phyloP scores from a whole-genome alignment of 1,284 basidiomycete species.

The Trichosporon faecale region DNA sequence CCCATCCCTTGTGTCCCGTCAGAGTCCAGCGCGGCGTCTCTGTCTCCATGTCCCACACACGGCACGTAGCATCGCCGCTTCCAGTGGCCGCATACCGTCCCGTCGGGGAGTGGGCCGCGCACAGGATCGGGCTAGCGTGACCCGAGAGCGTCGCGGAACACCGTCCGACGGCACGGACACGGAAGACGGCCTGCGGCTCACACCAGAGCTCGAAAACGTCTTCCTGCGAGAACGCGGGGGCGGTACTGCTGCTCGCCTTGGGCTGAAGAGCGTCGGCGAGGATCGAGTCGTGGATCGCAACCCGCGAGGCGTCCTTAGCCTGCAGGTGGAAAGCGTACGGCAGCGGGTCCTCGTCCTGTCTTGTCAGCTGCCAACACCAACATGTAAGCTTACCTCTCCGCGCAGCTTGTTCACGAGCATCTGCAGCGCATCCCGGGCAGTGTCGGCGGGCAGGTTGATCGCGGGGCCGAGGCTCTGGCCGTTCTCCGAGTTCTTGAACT shows the following conservation, averaged over 20 bases:
- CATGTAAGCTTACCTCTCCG: slow-evolving; percentile 59
- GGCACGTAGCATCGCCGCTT: slow-evolving; percentile 87
- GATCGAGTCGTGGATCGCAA: slow-evolving; percentile 76
- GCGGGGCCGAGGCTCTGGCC: slow-evolving; percentile 75
- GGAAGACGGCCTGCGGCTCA: slow-evolving; percentile 93
- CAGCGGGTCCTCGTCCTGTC: slow-evolving; percentile 75
- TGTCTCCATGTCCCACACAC: slow-evolving; percentile 91
- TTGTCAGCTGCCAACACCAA: slow-evolving; percentile 2
- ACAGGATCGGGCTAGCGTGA: slow-evolving; percentile 89
- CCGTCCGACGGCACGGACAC: slow-evolving; percentile 85
- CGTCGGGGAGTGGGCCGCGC: slow-evolving; percentile 91
- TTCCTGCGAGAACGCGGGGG: slow-evolving; percentile 66
- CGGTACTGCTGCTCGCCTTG: slow-evolving; percentile 34
- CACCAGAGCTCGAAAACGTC: slow-evolving; percentile 82
- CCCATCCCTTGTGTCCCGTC: slow-evolving; percentile 89
- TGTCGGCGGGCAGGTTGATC: slow-evolving; percentile 80
- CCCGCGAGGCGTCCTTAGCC: slow-evolving; percentile 58
- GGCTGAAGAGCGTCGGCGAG: slow-evolving; percentile 72
- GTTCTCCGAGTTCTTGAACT: slow-evolving; percentile 85
- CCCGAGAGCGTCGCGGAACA: slow-evolving; percentile 88
- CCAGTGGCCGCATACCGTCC: slow-evolving; percentile 88
- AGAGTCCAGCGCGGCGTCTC: slow-evolving; percentile 88
- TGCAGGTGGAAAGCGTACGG: slow-evolving; percentile 84
- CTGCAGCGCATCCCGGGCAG: slow-evolving; percentile 78
- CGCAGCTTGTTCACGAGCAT: slow-evolving; percentile 78